Evolutionary conservation across 164 flowering plant genomes (phyloP).

Genomic region (Hamamelis virginiana): DNA sequence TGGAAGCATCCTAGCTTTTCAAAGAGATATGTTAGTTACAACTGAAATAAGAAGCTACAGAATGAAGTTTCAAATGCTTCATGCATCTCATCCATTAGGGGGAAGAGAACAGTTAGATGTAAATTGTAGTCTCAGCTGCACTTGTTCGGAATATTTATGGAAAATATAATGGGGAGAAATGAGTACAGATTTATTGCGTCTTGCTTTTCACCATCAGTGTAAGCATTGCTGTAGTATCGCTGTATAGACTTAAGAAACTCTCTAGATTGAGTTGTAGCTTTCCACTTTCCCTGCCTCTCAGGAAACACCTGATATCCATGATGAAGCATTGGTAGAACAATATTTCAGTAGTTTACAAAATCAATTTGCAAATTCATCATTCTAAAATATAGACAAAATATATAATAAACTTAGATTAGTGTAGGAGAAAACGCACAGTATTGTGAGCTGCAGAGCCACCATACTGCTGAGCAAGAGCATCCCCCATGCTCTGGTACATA

Average conservation of each 20-base stretch:
- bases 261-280: conserved; percentile 93
- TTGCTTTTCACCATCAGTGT: conserved; percentile 97
- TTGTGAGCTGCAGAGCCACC: conserved; percentile 99
- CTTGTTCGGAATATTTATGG: not conserved
- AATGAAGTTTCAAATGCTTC: too few relatives aligned
- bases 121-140: too few relatives aligned
- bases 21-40: not conserved
- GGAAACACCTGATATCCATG: conserved; percentile 64
- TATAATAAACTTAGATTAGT: not conserved
- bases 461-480: conserved; percentile 97
- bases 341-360: not conserved
- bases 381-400: not conserved
- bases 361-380: not conserved
- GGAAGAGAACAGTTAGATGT: too few relatives aligned
- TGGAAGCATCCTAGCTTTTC: not conserved
- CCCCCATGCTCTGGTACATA: conserved; percentile 97
- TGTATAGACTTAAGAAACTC: conserved; percentile 93
- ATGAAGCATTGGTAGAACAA: not conserved
- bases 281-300: conserved; percentile 99
- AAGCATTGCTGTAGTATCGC: conserved; percentile 91
- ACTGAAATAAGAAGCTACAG: not conserved
- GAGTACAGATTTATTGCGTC: conserved; percentile 92
- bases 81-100: too few relatives aligned
- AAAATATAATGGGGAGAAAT: conserved; percentile 12
- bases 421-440: conserved; percentile 46